phyloP scores from a whole-genome alignment of 768 basidiomycete genomes.

The Trametes punicea region DNA sequence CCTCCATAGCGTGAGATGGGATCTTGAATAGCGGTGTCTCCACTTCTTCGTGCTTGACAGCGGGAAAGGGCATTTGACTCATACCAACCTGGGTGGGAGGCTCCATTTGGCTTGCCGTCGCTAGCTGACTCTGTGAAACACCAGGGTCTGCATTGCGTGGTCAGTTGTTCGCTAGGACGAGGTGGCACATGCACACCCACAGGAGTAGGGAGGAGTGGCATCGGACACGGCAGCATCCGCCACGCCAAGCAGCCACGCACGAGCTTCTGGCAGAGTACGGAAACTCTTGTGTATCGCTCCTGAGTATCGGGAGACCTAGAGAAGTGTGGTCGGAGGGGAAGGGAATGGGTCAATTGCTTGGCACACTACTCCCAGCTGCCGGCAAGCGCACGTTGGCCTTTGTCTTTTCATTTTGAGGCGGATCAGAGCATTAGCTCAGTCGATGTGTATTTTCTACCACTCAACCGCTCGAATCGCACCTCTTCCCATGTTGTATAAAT shows the following conservation, averaged over 20 bases:
- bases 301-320: constrained; percentile 51
- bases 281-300: constrained; percentile 55
- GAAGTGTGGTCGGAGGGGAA: too few relatives aligned
- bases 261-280: constrained; percentile 39
- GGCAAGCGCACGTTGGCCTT: constrained; percentile 42
- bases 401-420: constrained; percentile 31
- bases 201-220: background rate
- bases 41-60: background rate
- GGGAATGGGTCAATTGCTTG: too few relatives aligned
- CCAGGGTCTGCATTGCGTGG: background rate
- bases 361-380: too few relatives aligned
- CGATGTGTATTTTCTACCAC: background rate
- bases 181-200: background rate
- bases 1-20: background rate
- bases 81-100: background rate
- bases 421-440: background rate
- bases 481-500: constrained; percentile 62
- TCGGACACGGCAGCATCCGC: constrained; percentile 8
- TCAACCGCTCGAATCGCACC: constrained; percentile 35
- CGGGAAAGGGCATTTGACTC: background rate
- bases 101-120: background rate
- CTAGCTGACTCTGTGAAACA: background rate
- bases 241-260: constrained; percentile 40
- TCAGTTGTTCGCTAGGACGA: background rate
- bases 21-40: background rate